Base-by-base conservation (phyloP, 2,329 filamentous ascomycete genomes). In the Colletotrichum karsti region DNA sequence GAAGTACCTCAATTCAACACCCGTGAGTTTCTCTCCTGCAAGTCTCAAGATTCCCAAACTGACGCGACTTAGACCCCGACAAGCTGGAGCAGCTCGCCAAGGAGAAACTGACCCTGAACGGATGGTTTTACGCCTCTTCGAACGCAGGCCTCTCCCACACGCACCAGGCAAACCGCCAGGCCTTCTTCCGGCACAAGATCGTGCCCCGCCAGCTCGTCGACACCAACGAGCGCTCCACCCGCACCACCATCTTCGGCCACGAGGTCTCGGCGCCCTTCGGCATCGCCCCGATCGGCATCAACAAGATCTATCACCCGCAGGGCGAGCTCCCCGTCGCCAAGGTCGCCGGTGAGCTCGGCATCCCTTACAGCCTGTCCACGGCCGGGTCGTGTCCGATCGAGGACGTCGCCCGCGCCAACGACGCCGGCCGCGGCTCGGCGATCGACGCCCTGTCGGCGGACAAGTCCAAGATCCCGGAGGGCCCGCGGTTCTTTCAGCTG, bases 281-380 rank as follows among this genome's bases (percentile, higher is more conserved):
- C n/a, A 89, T 91, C 72, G 87, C 89, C 0, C 88, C 89, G 0
- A 85, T 91, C 28, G 89, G 89, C 5, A 90, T 91, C 71, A 90
- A 91, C 79, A 86, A 87, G 69, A 91, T 91, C 72, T 91, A 90
- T 78, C 83, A 91, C 71, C 82, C 84, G 0, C 74, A 78, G 0
- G 89, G 86, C 41, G 90, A 92, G 73, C 74, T 89, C 0, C 83
- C 87, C 1, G 88, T 91, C 1, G 88, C 89, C 9, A 85, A 84
- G 63, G 87, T 88, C 0, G 88, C 88, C 0, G 82, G 82, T n/a
- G 87, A 90, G 70, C 77, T 91, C 3, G 85, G 86, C 22, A 75
- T 91, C 1, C 85, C 87, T 2, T 91, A 91, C 74, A 87, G 83
- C 65, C 80, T 91, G 26, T 86, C 83, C 24, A 90, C 88, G 0